These are phyloP conservation scores for Coniochaeta ligniaria DNA, from an alignment of 2,329 filamentous ascomycete species.

Conservation along the genomic window DNA sequence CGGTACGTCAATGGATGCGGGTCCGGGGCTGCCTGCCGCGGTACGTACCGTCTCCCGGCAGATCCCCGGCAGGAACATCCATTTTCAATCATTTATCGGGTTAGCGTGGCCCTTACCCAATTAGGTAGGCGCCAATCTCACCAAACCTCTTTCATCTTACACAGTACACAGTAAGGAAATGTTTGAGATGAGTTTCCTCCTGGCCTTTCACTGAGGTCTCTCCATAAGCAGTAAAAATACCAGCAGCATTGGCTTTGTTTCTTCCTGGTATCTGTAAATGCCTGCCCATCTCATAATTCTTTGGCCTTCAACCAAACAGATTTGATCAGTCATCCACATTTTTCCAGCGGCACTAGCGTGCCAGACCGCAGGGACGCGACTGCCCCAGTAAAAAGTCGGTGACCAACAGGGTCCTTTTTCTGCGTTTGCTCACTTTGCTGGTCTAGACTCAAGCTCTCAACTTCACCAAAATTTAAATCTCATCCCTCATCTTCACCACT, in stretches of 20 bases:
- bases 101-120: not conserved
- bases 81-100: not conserved
- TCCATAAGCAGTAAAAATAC: too few species aligned
- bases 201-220: too few species aligned
- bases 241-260: too few species aligned
- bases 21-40: not conserved
- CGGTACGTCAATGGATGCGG: not conserved
- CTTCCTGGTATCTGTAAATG: too few species aligned
- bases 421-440: not conserved
- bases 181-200: too few species aligned
- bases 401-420: not conserved
- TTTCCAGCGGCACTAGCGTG: not conserved
- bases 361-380: not conserved
- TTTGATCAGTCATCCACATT: not conserved
- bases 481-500: not conserved
- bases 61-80: not conserved
- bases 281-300: too few species aligned
- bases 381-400: slow-evolving; percentile 1
- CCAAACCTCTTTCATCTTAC: too few species aligned
- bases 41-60: not conserved
- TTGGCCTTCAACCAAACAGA: too few species aligned
- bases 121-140: not conserved
- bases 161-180: too few species aligned
- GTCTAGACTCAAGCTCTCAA: not conserved
- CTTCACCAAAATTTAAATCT: not conserved